phyloP scores from a whole-genome alignment of 2,329 filamentous ascomycete genomes.

The Cladosporium cucumerinum region DNA sequence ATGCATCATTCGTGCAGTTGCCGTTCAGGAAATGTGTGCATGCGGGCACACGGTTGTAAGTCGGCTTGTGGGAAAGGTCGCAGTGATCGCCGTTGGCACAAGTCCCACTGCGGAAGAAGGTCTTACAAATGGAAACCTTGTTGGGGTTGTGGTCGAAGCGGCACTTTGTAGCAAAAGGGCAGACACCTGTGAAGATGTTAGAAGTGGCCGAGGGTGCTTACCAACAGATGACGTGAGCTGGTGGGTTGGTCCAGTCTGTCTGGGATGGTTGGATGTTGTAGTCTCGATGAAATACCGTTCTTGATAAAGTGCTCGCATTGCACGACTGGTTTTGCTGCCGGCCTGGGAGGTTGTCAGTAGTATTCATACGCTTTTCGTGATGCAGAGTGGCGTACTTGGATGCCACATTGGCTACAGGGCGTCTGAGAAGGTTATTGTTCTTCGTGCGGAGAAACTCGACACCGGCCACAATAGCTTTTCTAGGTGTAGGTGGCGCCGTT shows the following conservation, averaged over 20 bases:
- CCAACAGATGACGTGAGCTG: slow-evolving; percentile 16
- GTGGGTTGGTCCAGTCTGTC: slow-evolving; percentile 2
- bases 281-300: slow-evolving; percentile 28
- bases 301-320: slow-evolving; percentile 36
- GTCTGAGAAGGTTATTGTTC: slow-evolving; percentile 77
- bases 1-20: slow-evolving; percentile 81
- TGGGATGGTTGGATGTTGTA: slow-evolving; percentile 1
- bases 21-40: slow-evolving; percentile 89
- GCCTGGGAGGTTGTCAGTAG: slow-evolving; percentile 16
- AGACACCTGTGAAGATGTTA: slow-evolving; percentile 63
- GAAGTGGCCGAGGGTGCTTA: slow-evolving; percentile 22
- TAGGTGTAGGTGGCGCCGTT: slow-evolving; percentile 59
- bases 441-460: slow-evolving; percentile 84
- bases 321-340: slow-evolving; percentile 18
- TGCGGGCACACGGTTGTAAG: slow-evolving; percentile 76
- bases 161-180: slow-evolving; percentile 75
- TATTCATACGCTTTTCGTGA: background rate
- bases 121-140: slow-evolving; percentile 88
- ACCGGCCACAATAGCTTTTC: slow-evolving; percentile 67
- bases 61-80: slow-evolving; percentile 85
- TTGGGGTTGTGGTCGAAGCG: slow-evolving; percentile 77
- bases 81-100: slow-evolving; percentile 77
- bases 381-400: background rate
- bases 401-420: slow-evolving; percentile 17
- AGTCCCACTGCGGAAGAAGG: slow-evolving; percentile 73